Conservation (phyloP, 2,329 filamentous ascomycete species). For the Cladophialophora carrionii region DNA sequence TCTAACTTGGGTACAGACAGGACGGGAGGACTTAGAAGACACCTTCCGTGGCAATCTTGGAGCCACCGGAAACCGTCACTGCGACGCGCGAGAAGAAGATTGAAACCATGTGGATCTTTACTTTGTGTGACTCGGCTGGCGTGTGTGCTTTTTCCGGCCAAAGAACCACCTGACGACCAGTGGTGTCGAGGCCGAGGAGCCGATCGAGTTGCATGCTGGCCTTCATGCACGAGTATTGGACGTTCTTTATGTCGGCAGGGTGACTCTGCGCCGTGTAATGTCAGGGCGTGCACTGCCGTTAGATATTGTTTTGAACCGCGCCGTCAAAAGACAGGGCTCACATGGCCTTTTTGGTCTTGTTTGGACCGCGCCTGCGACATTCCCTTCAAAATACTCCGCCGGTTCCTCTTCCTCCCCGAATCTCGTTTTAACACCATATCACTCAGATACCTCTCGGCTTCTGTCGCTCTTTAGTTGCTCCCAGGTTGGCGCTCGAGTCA, state of each 20-base stretch:
- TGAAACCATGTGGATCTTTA: neutral
- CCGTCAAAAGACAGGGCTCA: no score
- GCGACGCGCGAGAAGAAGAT: neutral
- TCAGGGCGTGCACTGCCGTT: neutral
- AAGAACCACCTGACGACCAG: neutral
- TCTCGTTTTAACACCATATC: neutral
- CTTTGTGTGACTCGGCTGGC: neutral
- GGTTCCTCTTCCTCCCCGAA: neutral
- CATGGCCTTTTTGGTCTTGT: neutral
- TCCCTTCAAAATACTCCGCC: neutral
- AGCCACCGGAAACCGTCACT: neutral
- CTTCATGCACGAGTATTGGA: neutral
- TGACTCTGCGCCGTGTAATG: neutral
- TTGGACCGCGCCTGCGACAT: neutral
- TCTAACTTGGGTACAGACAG: neutral
- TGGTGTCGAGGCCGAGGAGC: neutral
- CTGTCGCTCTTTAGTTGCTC: neutral
- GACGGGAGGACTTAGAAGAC: neutral
- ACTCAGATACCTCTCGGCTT: no score
- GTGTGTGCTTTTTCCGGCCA: slow-evolving; percentile 1
- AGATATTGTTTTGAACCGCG: neutral
- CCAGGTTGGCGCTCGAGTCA: neutral
- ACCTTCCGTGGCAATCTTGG: neutral
- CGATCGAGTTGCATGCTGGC: no score
- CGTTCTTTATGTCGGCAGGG: no score